A percentile compares a stretch with the other conserved stretches of the same genome.
Conservation (phyloP, 2,329 filamentous ascomycete species). For the Anisogramma anomala region DNA sequence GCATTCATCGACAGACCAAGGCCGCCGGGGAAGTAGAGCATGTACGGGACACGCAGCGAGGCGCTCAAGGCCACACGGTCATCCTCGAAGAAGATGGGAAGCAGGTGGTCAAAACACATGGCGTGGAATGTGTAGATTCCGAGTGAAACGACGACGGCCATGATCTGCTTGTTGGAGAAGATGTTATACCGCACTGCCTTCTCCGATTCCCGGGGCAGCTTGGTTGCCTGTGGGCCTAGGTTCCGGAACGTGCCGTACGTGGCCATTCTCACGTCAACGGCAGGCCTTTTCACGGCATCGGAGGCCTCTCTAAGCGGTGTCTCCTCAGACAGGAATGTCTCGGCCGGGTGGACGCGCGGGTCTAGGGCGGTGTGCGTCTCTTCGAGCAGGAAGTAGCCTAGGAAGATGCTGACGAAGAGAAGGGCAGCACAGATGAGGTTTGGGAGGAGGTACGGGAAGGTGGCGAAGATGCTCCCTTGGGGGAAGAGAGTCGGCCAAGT, state of each 20-base stretch:
- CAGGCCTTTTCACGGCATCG: constrained; percentile 60
- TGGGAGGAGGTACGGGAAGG: constrained; percentile 77
- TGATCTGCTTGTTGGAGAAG: constrained; percentile 47
- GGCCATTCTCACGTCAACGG: constrained; percentile 63
- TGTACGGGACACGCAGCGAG: constrained; percentile 25
- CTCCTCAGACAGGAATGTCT: constrained; percentile 47
- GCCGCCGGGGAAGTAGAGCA: constrained; percentile 48
- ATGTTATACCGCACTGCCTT: constrained; percentile 27
- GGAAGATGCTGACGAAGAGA: constrained; percentile 65
- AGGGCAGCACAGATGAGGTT: constrained; percentile 74
- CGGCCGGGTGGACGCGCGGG: constrained; percentile 34
- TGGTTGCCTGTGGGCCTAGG: constrained; percentile 31
- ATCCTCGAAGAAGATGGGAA: constrained; percentile 90
- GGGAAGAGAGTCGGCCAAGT: constrained; percentile 65
- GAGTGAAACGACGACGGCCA: constrained; percentile 68
- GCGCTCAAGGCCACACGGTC: constrained; percentile 30
- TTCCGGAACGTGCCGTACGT: constrained; percentile 62
- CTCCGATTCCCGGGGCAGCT: constrained; percentile 22
- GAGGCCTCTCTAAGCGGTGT: constrained; percentile 67
- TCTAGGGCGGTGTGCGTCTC: constrained; percentile 85
- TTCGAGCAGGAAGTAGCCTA: constrained; percentile 70
- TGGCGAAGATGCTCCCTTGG: constrained; percentile 55
- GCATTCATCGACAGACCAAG: constrained; percentile 50
- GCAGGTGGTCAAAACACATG: constrained; percentile 86
- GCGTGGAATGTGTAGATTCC: constrained; percentile 90